Evolutionary conservation across 306 rosid genomes (phyloP), one percentile per base, ranked within the genome.

Genomic region (Glycyrrhiza uralensis): DNA sequence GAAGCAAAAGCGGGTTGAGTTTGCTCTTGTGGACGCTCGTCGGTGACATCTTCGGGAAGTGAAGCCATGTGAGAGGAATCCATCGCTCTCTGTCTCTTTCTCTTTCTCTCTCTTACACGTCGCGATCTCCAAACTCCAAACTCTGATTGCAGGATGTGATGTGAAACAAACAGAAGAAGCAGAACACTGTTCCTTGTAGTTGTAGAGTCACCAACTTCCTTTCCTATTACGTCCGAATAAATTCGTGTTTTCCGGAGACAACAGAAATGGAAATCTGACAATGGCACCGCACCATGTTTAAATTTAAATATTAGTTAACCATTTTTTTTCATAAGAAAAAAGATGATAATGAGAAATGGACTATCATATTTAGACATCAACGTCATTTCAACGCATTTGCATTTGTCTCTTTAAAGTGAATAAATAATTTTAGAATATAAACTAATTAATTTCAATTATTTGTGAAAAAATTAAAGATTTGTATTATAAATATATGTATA

Each of bases 31-130:
- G 51, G 66, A 4, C 65, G 84, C 1, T 79, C 83, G 23, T 82
- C 82, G 20, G 74, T 22, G 29, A 6, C 45, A 35, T 89, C 86
- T 76, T 94, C 97, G 0, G 90, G 88, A 69, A 94, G 85, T 56
- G 97, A 61, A 38, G 78, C 36, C 56, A 93, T 88, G 50, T 75
- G 68, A 11, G 94, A 83, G 17, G 96, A 82, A 76, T 79, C 87
- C 85, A 82, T 85, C 4, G 14, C 29, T 11, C 57, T 33, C 29
- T 32, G 1, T 18, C 0, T 47, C 1, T 15, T 15, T n/a, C 33
- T 65, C 15, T 75, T 7, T 13, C 46, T 44, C 12, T 13, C 46
- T 44, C 12, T 61, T 4, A 3, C 50, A 41, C 29, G 35, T 54
- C 2, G 29, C 75, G 54, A 69, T 72, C 47, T 62, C 24, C 3